Percentiles rank a stretch among this genome's conserved stretches.
Evolutionary conservation across 768 basidiomycete species (phyloP).

Genomic region (Russula virescens): DNA sequence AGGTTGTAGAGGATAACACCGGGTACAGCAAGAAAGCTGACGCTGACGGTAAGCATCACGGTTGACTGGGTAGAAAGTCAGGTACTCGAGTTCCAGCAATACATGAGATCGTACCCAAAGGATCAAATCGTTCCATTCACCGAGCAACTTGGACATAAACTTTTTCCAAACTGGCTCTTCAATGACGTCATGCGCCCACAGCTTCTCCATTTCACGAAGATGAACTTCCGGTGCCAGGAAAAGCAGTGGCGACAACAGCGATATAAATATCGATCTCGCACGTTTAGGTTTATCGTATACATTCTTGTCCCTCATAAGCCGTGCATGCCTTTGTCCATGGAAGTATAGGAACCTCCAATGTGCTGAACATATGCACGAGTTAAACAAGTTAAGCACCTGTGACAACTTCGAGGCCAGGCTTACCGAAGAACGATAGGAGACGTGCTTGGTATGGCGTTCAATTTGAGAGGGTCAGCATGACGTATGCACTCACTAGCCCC

Average conservation of each 20-base stretch:
- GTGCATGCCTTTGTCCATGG: neutral
- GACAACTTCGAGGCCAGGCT: neutral
- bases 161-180: neutral
- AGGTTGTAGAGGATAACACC: constrained; percentile 20
- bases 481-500: neutral
- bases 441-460: constrained; percentile 1
- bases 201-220: constrained; percentile 4
- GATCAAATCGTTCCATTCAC: constrained; percentile 7
- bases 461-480: neutral
- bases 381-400: no score
- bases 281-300: neutral
- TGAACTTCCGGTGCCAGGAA: constrained; percentile 17
- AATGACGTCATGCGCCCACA: constrained; percentile 11
- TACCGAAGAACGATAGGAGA: constrained; percentile 13
- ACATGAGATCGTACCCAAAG: constrained; percentile 1
- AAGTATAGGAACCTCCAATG: neutral
- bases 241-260: constrained; percentile 3
- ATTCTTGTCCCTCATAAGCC: neutral
- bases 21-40: constrained; percentile 34
- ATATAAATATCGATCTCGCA: constrained; percentile 5
- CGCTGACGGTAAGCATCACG: constrained; percentile 32
- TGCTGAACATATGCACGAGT: neutral
- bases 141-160: constrained; percentile 3
- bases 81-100: neutral
- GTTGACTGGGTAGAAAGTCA: constrained; percentile 22